Conservation (phyloP, 305 asterid genomes). For the Fraxinus latifolia region DNA sequence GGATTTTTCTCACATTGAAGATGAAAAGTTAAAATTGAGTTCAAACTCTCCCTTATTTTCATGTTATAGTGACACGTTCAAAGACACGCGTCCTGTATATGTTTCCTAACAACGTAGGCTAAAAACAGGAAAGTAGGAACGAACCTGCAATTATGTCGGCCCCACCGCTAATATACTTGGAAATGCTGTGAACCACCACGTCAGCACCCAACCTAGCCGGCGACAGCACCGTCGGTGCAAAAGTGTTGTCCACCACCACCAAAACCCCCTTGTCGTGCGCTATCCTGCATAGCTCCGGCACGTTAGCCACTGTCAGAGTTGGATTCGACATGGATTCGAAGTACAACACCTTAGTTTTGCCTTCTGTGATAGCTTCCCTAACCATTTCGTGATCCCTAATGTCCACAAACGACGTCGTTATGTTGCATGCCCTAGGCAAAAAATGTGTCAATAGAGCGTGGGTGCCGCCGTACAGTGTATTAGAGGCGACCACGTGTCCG, state of each 20-base stretch:
- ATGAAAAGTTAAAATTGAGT: not conserved
- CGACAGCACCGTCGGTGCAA: conserved; percentile 85
- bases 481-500: conserved; percentile 78
- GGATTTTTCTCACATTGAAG: not conserved
- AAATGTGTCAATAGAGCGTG: conserved; percentile 76
- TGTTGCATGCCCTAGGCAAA: conserved; percentile 73
- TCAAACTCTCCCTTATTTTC: not conserved
- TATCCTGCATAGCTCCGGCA: conserved; percentile 72
- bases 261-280: conserved; percentile 78
- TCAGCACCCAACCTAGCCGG: conserved; percentile 91
- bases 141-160: conserved; percentile 88
- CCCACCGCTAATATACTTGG: conserved; percentile 90
- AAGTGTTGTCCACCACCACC: conserved; percentile 89
- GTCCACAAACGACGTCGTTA: conserved; percentile 79
- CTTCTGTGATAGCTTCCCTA: conserved; percentile 52
- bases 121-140: not conserved
- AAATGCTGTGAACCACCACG: conserved; percentile 84
- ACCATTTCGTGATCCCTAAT: conserved; percentile 55
- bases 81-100: not conserved
- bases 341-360: conserved; percentile 69
- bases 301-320: conserved; percentile 72
- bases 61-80: not conserved
- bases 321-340: conserved; percentile 82
- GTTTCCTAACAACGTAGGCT: not conserved
- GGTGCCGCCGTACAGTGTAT: conserved; percentile 83